These are phyloP conservation scores for Fusarium sp. DNA, from an alignment of 2,329 filamentous ascomycete genomes.

Conservation along the genomic window DNA sequence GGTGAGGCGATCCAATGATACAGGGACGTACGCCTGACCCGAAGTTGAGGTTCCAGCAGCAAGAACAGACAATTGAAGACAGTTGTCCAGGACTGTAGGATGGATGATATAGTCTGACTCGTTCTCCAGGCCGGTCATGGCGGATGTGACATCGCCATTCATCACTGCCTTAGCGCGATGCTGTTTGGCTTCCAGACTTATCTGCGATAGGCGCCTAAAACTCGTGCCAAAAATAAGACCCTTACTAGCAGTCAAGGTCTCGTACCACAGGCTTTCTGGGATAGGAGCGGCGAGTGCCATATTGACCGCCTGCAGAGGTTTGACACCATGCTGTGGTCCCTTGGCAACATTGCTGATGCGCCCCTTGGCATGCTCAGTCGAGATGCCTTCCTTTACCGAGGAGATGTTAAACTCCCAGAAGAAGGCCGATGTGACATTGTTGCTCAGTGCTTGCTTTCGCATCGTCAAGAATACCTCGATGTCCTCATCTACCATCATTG, in stretches of 20 bases:
- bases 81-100: neutral
- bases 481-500: conserved; percentile 1
- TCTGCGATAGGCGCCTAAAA: neutral
- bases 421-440: conserved; percentile 1
- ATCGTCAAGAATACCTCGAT: neutral
- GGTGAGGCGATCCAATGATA: neutral
- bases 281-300: neutral
- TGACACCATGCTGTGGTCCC: neutral
- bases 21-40: conserved; percentile 1
- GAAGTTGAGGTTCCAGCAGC: conserved; percentile 1
- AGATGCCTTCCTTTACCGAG: conserved; percentile 2
- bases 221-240: neutral
- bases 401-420: conserved; percentile 7
- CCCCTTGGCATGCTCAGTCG: conserved; percentile 4
- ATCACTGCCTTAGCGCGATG: neutral
- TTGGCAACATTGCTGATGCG: conserved; percentile 1
- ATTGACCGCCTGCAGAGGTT: neutral
- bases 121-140: conserved; percentile 2
- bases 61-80: neutral
- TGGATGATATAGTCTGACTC: neutral
- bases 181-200: neutral
- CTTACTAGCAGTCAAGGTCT: neutral
- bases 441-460: conserved; percentile 3
- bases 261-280: neutral
- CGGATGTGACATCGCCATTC: neutral